Evolutionary conservation across 2,329 filamentous ascomycete species (phyloP).

Genomic region (Verticillium dahliae): DNA sequence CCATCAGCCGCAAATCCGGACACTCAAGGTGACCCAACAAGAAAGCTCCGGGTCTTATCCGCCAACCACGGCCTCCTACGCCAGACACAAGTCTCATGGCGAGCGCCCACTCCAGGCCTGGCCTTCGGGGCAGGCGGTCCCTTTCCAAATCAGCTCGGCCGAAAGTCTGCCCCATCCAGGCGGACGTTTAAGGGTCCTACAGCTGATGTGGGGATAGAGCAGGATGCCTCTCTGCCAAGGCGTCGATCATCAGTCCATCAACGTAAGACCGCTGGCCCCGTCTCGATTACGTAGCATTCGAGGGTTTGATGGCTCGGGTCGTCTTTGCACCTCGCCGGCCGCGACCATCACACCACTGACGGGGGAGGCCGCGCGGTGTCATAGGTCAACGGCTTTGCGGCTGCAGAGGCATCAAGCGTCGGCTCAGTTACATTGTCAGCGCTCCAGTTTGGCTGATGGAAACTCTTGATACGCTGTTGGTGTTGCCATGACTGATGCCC

Average conservation of each 20-base stretch:
- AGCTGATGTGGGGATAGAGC: not conserved
- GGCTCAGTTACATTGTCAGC: not conserved
- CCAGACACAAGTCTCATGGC: too few relatives aligned
- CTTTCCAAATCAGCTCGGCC: too few relatives aligned
- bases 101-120: too few relatives aligned
- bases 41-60: too few relatives aligned
- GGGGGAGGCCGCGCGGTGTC: not conserved
- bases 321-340: not conserved
- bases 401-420: not conserved
- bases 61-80: too few relatives aligned
- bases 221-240: not conserved
- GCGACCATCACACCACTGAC: not conserved
- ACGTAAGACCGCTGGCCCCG: not conserved
- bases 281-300: not conserved
- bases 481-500: not conserved
- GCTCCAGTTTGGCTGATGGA: not conserved
- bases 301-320: not conserved
- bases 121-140: too few relatives aligned
- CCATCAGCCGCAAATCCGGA: too few relatives aligned
- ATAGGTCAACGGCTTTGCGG: not conserved
- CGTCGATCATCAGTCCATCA: not conserved
- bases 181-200: not conserved
- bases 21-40: too few relatives aligned
- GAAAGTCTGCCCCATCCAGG: not conserved
- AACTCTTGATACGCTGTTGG: not conserved